These are phyloP conservation scores for Boletellus deceptivus DNA, from an alignment of 1,284 basidiomycete species.

Conservation along the genomic window DNA sequence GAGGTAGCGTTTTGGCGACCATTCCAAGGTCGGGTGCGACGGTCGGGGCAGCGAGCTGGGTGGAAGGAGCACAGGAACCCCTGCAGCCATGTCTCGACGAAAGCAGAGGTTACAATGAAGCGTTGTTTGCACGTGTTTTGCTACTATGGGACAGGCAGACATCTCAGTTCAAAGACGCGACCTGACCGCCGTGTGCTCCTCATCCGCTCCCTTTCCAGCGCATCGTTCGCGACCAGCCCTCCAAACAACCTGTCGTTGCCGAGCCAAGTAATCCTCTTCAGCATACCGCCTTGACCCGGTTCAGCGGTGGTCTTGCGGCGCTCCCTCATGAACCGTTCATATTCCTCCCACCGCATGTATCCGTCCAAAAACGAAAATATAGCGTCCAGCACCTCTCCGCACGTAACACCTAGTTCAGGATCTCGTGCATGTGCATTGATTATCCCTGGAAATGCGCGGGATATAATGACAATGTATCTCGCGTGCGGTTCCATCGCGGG, in stretches of 20 bases:
- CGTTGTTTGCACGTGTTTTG: slow-evolving; percentile 4
- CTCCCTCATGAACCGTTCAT: not conserved
- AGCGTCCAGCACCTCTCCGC: not conserved
- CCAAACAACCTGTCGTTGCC: not conserved
- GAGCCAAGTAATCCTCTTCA: not conserved
- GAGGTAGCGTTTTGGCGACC: slow-evolving; percentile 50
- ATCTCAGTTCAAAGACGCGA: no score
- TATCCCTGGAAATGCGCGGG: not conserved
- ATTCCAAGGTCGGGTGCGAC: slow-evolving; percentile 46
- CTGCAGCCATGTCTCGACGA: slow-evolving; percentile 10
- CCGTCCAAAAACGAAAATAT: not conserved
- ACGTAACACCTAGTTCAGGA: not conserved
- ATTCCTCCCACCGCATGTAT: not conserved
- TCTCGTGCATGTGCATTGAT: not conserved
- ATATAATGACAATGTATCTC: not conserved
- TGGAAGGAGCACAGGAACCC: slow-evolving; percentile 43
- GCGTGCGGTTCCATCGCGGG: not conserved
- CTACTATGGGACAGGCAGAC: no score
- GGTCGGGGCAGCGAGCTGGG: slow-evolving; percentile 34
- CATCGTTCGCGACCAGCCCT: not conserved
- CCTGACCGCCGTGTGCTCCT: no score
- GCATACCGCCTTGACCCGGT: not conserved
- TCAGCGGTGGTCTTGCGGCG: not conserved
- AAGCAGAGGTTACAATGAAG: not conserved
- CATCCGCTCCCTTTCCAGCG: not conserved